Base-by-base conservation (phyloP, 441 rosid species). In the Syzygium syzygioides region DNA sequence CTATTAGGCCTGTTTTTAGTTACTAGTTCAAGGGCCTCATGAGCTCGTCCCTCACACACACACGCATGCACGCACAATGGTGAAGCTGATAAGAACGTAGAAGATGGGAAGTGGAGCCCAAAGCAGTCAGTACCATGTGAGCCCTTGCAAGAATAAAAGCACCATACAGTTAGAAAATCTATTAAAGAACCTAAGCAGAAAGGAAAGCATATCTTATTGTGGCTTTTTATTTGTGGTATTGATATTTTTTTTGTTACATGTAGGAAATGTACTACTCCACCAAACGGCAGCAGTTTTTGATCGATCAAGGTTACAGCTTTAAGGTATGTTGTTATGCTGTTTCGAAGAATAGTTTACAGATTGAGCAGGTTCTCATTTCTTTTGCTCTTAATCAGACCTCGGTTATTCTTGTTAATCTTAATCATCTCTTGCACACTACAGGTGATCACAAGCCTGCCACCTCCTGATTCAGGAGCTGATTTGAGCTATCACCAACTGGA, bases 241-340 rank as follows among this genome's bases (percentile, higher is more conserved):
- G 59, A 48, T 84, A 54, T 79, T 66, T 20, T 45, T 52, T n/a
- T 28, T 55, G 26, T 20, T 88, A 68, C 68, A 85, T 93, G 90
- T 91, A 98, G 99, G 99, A 97, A 92, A 97, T 97, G 99, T 98
- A 96, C 89, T 97, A 97, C 92, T 97, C 99, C 55, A 98, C 99
- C 86, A 97, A 97, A 93, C 93, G 99, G 92, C 99, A 98, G 88
- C 99, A 98, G 91, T 97, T 98, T 90, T 91, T 98, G 93, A 97
- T 98, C 23, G 99, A 98, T 94, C 99, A 98, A 94, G 99, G 99
- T 91, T 98, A 96, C 87, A 98, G 99, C 92, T 97, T 98, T 79
- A 97, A 98, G 98, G 98, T 95, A 88, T 34, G 59, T 85, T 34
- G 32, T 88, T 52, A 53, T 32, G 48, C 54, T 80, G 68, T 68